Conservation (phyloP, 345 rosid species). For the Anacardium occidentale region DNA sequence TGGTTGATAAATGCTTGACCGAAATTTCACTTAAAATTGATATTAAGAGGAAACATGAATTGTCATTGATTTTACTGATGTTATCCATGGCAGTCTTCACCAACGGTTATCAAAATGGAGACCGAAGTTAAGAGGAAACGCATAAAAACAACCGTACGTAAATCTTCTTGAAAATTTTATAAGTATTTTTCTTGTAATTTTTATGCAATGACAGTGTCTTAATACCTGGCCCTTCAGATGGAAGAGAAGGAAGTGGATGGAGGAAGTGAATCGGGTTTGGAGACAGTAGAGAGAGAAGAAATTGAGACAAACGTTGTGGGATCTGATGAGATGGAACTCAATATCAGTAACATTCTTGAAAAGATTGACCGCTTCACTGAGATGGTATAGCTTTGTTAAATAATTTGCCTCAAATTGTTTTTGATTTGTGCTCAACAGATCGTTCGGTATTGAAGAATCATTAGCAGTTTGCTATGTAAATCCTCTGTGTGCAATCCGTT, state of each 20-base stretch:
- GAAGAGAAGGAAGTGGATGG: slow-evolving; percentile 46
- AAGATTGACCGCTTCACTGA: slow-evolving; percentile 81
- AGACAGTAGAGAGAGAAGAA: slow-evolving; percentile 52
- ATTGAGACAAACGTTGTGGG: slow-evolving; percentile 44
- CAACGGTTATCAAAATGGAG: slow-evolving; percentile 35
- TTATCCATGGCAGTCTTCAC: slow-evolving; percentile 4
- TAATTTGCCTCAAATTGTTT: slow-evolving; percentile 1
- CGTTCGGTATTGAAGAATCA: too few relatives aligned
- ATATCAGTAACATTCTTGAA: slow-evolving; percentile 55
- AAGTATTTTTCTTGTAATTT: slow-evolving; percentile 15
- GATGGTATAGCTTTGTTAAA: slow-evolving; percentile 39
- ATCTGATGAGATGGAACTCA: slow-evolving; percentile 81
- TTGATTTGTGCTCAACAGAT: neutral
- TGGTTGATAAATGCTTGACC: neutral
- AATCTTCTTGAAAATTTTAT: slow-evolving; percentile 15
- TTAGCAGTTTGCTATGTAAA: neutral
- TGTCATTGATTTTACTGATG: too few relatives aligned
- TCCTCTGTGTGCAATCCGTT: neutral
- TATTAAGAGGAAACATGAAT: too few relatives aligned
- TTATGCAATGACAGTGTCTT: neutral
- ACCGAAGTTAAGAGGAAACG: slow-evolving; percentile 61
- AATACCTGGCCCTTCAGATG: slow-evolving; percentile 30
- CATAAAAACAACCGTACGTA: slow-evolving; percentile 52
- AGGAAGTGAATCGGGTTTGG: slow-evolving; percentile 32
- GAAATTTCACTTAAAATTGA: neutral